phyloP scores from a whole-genome alignment of 352 stramenopile species.

The Globisporangium radiosum region DNA sequence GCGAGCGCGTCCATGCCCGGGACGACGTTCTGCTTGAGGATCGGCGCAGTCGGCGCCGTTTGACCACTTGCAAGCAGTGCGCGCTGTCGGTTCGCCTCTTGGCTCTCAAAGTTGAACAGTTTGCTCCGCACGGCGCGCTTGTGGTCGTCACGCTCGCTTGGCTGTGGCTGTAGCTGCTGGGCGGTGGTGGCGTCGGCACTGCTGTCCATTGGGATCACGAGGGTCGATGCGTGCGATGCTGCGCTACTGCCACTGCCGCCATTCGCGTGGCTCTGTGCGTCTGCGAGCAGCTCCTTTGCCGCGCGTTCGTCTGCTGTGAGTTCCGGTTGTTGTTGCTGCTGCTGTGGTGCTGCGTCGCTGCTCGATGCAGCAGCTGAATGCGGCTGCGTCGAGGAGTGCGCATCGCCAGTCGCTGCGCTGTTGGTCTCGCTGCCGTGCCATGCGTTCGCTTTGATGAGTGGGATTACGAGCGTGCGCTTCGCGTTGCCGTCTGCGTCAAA shows the following conservation, averaged over 20 bases:
- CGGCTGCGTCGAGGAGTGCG: too few relatives aligned
- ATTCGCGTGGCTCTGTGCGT: constrained; percentile 17
- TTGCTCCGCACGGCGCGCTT: constrained; percentile 20
- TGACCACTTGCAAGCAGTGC: constrained; percentile 9
- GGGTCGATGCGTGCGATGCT: constrained; percentile 8
- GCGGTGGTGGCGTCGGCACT: not conserved
- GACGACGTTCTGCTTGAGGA: constrained; percentile 70
- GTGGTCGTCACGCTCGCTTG: constrained; percentile 10
- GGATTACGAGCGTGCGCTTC: constrained; percentile 54
- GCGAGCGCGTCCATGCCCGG: constrained; percentile 54
- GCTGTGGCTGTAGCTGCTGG: constrained; percentile 2
- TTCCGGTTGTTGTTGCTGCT: too few relatives aligned
- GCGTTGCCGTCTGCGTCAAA: constrained; percentile 18
- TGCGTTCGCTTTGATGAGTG: constrained; percentile 53
- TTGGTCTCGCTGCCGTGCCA: constrained; percentile 20
- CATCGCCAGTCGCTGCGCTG: not conserved
- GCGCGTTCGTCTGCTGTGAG: constrained; percentile 33
- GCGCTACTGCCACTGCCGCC: not conserved
- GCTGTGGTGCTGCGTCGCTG: not conserved
- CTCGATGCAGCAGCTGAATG: not conserved
- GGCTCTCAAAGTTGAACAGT: constrained; percentile 33
- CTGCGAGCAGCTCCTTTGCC: constrained; percentile 31
- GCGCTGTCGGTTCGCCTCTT: constrained; percentile 14
- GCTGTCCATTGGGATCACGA: constrained; percentile 51
- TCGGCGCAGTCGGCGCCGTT: constrained; percentile 23